Evolutionary conservation across 768 basidiomycete genomes (phyloP).

Genomic region (Collybiopsis luxurians): DNA sequence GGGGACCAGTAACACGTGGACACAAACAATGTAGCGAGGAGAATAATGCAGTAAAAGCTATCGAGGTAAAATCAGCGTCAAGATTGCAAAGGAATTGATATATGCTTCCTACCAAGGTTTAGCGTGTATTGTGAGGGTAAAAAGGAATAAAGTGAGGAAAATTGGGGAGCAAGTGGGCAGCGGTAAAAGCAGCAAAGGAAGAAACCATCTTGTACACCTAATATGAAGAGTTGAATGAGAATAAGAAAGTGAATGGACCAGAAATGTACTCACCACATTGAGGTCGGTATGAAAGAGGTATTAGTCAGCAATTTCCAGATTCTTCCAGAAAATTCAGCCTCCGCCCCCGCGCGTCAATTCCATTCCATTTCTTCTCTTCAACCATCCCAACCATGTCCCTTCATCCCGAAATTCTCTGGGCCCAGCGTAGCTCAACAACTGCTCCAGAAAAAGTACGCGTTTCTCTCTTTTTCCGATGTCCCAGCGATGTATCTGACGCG

Average conservation of each 20-base stretch:
- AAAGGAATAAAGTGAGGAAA: slow-evolving; percentile 73
- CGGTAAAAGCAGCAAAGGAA: slow-evolving; percentile 73
- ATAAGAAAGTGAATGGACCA: neutral
- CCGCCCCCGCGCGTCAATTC: slow-evolving; percentile 16
- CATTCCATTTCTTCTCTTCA: slow-evolving; percentile 9
- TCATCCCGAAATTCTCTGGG: slow-evolving; percentile 94
- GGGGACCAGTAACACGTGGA: slow-evolving; percentile 92
- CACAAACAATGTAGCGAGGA: slow-evolving; percentile 79
- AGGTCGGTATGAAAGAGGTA: slow-evolving; percentile 1
- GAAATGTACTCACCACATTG: slow-evolving; percentile 51
- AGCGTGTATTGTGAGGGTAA: slow-evolving; percentile 77
- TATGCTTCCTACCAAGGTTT: slow-evolving; percentile 67
- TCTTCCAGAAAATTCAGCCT: slow-evolving; percentile 12
- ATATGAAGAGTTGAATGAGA: neutral
- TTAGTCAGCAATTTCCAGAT: neutral
- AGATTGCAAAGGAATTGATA: neutral
- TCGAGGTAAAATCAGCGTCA: neutral
- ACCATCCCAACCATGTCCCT: slow-evolving; percentile 32
- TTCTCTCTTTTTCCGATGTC: no score
- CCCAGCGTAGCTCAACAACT: slow-evolving; percentile 77
- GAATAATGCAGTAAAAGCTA: slow-evolving; percentile 85
- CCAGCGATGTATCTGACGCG: no score
- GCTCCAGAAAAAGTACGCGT: slow-evolving; percentile 62
- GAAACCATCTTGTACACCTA: slow-evolving; percentile 87
- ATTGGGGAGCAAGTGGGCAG: slow-evolving; percentile 79